Percentiles rank a stretch among this genome's conserved stretches.
Conservation (phyloP, 805 yeast species). For the Wickerhamomyces silvicola region DNA sequence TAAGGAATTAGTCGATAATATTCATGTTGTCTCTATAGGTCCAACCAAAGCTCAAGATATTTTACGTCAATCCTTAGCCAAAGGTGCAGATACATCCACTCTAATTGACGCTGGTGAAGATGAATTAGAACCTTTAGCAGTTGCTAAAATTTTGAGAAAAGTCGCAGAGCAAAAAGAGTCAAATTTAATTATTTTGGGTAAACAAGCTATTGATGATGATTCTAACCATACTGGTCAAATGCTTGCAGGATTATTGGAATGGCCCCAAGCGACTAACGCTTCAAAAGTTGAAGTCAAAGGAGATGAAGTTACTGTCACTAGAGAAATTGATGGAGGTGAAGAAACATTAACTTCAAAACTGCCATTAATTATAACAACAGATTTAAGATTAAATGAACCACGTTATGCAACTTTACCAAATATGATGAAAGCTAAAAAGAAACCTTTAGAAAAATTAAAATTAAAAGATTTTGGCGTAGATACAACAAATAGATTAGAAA, state of each 20-base stretch:
- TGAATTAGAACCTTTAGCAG: constrained; percentile 78
- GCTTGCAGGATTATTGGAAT: constrained; percentile 84
- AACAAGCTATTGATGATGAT: constrained; percentile 96
- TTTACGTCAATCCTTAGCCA: constrained; percentile 84
- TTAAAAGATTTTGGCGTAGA: constrained; percentile 68
- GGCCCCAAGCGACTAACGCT: constrained; percentile 98
- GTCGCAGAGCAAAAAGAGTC: constrained; percentile 63
- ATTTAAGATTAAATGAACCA: constrained; percentile 89
- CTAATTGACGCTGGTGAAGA: constrained; percentile 70
- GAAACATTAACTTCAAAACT: constrained; percentile 71
- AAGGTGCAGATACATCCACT: constrained; percentile 87
- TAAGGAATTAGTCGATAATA: constrained; percentile 62
- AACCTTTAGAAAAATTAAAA: constrained; percentile 69
- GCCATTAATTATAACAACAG: constrained; percentile 88
- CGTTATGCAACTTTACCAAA: constrained; percentile 94
- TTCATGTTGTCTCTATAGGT: constrained; percentile 92
- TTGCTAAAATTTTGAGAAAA: constrained; percentile 77
- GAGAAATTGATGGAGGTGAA: constrained; percentile 95
- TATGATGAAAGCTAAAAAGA: constrained; percentile 97
- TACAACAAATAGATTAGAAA: constrained; percentile 54
- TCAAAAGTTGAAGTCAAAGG: constrained; percentile 66
- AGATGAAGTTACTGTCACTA: constrained; percentile 60
- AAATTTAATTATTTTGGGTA: constrained; percentile 85
- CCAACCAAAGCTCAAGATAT: constrained; percentile 82
- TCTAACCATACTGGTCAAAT: constrained; percentile 94